Conservation (phyloP, 163 green algal species). For the Scenedesmus sp. region DNA sequence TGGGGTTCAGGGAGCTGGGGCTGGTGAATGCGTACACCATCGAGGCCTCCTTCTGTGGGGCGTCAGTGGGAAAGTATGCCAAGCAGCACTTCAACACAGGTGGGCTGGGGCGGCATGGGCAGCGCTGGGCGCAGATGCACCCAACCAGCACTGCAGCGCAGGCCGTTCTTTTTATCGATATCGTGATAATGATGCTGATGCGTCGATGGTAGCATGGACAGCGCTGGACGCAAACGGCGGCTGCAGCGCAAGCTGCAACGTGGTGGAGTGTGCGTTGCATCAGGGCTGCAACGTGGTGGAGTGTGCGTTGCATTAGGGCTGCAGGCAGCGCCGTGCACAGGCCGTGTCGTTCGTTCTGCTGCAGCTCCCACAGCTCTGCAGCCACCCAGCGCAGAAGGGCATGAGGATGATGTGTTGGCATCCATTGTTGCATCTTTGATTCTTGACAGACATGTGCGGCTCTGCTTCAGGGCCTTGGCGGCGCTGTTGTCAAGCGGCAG, state of each 20-base stretch:
- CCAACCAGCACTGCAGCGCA: neutral
- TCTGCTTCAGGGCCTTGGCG: neutral
- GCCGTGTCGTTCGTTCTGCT: no score
- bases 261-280: no score
- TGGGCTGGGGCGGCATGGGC: neutral
- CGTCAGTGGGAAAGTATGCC: conserved; percentile 52
- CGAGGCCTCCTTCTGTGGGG: conserved; percentile 75
- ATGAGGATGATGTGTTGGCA: no score
- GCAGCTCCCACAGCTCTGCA: no score
- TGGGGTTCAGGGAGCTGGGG: conserved; percentile 74
- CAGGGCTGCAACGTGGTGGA: no score
- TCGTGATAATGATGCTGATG: no score
- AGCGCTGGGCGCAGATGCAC: neutral
- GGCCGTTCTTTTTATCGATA: neutral
- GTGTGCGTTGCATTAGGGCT: no score
- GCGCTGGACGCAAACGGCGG: neutral
- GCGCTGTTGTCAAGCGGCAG: neutral
- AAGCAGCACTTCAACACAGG: conserved; percentile 71
- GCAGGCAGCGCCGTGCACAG: no score
- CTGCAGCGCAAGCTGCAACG: no score
- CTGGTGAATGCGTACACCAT: conserved; percentile 79
- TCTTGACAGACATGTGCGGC: no score
- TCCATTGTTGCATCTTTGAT: no score
- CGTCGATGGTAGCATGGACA: neutral
- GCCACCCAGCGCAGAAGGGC: no score